phyloP scores from a whole-genome alignment of 2,329 filamentous ascomycete species.

The Alternaria sp. region DNA sequence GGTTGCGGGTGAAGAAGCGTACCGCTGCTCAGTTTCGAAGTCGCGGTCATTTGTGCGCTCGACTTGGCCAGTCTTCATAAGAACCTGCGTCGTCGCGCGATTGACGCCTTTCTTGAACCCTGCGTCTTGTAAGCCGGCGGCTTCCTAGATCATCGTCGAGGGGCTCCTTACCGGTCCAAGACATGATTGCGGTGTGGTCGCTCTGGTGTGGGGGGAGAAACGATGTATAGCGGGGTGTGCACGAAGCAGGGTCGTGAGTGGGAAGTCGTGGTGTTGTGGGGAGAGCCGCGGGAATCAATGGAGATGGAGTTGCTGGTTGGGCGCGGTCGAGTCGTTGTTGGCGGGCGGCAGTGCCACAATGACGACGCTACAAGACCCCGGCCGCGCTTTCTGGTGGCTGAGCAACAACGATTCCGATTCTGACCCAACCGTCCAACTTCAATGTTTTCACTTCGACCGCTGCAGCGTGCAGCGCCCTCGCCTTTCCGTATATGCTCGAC shows the following conservation, averaged over 20 bases:
- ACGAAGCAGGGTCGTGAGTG: not conserved
- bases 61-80: conserved; percentile 99
- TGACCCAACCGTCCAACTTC: conserved; percentile 16
- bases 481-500: conserved; percentile 17
- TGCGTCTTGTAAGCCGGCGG: conserved; percentile 49
- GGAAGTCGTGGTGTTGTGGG: conserved; percentile 7
- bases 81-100: conserved; percentile 98
- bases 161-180: conserved; percentile 65
- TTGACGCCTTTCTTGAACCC: conserved; percentile 97
- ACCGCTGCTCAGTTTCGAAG: conserved; percentile 97
- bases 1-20: conserved; percentile 30
- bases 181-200: conserved; percentile 45
- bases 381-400: conserved; percentile 26
- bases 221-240: not conserved
- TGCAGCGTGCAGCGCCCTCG: conserved; percentile 27
- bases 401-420: conserved; percentile 16
- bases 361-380: conserved; percentile 33
- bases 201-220: conserved; percentile 7
- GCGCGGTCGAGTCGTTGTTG: conserved; percentile 19
- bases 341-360: conserved; percentile 39
- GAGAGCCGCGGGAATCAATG: conserved; percentile 13
- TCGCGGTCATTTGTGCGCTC: conserved; percentile 98
- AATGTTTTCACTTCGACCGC: conserved; percentile 34
- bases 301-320: conserved; percentile 21
- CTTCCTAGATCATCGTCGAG: conserved; percentile 12